phyloP scores from a whole-genome alignment of 2,329 filamentous ascomycete species.

The Hymenoscyphus repandus region DNA sequence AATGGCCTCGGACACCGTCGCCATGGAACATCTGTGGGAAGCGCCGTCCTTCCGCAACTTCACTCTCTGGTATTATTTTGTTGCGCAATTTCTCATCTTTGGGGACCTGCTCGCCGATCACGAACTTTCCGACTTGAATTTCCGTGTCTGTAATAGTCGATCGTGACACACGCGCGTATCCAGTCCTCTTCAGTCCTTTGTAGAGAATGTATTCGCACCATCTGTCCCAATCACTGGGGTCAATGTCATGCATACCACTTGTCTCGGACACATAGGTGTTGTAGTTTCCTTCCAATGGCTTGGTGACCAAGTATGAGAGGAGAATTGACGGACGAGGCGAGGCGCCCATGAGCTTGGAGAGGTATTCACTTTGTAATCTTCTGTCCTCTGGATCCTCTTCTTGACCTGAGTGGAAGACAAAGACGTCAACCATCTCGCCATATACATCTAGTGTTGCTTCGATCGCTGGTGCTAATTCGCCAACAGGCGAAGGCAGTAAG shows the following conservation, averaged over 20 bases:
- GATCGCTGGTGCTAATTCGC: slow-evolving; percentile 91
- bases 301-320: slow-evolving; percentile 87
- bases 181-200: slow-evolving; percentile 78
- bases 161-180: slow-evolving; percentile 84
- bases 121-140: slow-evolving; percentile 92
- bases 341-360: slow-evolving; percentile 81
- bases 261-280: slow-evolving; percentile 84
- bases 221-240: slow-evolving; percentile 86
- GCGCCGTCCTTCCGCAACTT: slow-evolving; percentile 70
- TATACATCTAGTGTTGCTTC: slow-evolving; percentile 95
- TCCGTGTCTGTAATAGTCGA: slow-evolving; percentile 96
- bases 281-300: slow-evolving; percentile 89
- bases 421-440: slow-evolving; percentile 82
- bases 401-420: slow-evolving; percentile 98
- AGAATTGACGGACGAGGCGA: slow-evolving; percentile 76
- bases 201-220: slow-evolving; percentile 99
- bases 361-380: slow-evolving; percentile 77
- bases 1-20: slow-evolving; percentile 79
- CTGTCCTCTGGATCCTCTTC: slow-evolving; percentile 94
- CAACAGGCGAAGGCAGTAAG: slow-evolving; percentile 85
- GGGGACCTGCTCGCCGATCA: slow-evolving; percentile 67
- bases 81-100: slow-evolving; percentile 54
- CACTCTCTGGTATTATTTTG: slow-evolving; percentile 57
- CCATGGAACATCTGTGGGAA: slow-evolving; percentile 85
- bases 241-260: slow-evolving; percentile 94